Evolutionary conservation across 148 eudicot species (phyloP).

Genomic region (Bassia scoparia): DNA sequence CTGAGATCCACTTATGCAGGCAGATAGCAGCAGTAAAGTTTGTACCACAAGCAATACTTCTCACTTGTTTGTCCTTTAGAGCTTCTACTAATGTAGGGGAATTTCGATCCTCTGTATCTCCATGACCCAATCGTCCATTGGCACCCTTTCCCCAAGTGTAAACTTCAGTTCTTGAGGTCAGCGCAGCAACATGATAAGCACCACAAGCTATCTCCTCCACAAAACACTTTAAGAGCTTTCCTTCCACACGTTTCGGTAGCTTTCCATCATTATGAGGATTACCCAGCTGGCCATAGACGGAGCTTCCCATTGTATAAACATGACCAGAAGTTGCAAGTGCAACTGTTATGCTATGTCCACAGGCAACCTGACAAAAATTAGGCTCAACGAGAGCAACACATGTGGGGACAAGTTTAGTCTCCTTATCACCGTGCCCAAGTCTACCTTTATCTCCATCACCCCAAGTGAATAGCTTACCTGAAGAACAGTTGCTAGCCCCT

Average conservation of each 20-base stretch:
- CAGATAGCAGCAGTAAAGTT: slow-evolving; percentile 94
- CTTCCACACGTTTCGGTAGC: slow-evolving; percentile 75
- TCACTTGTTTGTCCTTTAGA: slow-evolving; percentile 90
- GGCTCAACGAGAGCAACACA: slow-evolving; percentile 94
- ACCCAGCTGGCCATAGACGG: slow-evolving; percentile 94
- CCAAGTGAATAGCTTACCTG: slow-evolving; percentile 96
- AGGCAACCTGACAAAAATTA: slow-evolving; percentile 85
- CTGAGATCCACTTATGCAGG: slow-evolving; percentile 99
- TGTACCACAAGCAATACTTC: slow-evolving; percentile 89
- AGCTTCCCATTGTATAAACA: slow-evolving; percentile 93
- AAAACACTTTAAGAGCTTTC: slow-evolving; percentile 67
- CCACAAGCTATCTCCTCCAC: slow-evolving; percentile 98
- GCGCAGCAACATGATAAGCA: slow-evolving; percentile 85
- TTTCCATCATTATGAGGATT: slow-evolving; percentile 84
- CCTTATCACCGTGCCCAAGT: slow-evolving; percentile 95
- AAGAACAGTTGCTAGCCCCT: slow-evolving; percentile 89
- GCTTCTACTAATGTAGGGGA: slow-evolving; percentile 80
- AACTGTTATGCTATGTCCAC: slow-evolving; percentile 89
- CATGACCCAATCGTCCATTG: slow-evolving; percentile 95
- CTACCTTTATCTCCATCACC: slow-evolving; percentile 97
- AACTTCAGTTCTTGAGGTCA: slow-evolving; percentile 90
- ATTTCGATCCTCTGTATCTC: slow-evolving; percentile 75
- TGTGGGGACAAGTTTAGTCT: slow-evolving; percentile 87
- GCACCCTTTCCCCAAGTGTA: slow-evolving; percentile 99
- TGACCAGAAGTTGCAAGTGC: slow-evolving; percentile 94